These are phyloP conservation scores for Schizophyllum amplum DNA, from an alignment of 1,284 basidiomycete species.

Conservation along the genomic window DNA sequence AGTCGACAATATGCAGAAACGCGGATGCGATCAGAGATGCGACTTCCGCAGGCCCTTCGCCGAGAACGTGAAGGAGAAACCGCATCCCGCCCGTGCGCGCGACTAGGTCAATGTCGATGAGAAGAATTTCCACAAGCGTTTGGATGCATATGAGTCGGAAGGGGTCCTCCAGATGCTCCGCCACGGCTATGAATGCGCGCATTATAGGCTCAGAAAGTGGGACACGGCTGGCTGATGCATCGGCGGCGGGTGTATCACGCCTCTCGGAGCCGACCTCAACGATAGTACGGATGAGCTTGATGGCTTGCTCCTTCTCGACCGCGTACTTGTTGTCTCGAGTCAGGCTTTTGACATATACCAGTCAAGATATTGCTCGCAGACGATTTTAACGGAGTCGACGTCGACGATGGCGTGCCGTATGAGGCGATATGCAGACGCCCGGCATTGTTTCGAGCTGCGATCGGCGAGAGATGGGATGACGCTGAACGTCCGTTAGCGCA, in stretches of 20 bases:
- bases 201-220: constrained; percentile 74
- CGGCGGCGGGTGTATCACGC: constrained; percentile 34
- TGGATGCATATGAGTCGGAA: constrained; percentile 81
- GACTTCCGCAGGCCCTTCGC: constrained; percentile 84
- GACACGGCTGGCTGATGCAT: constrained; percentile 37
- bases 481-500: constrained; percentile 30
- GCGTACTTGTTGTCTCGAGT: constrained; percentile 79
- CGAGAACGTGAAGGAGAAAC: constrained; percentile 80
- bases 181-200: constrained; percentile 85
- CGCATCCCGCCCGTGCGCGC: constrained; percentile 79
- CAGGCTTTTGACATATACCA: constrained; percentile 90
- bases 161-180: constrained; percentile 89
- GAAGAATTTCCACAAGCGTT: constrained; percentile 83
- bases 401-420: constrained; percentile 78
- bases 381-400: constrained; percentile 48
- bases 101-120: constrained; percentile 83
- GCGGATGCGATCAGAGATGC: constrained; percentile 78
- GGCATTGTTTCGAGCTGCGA: constrained; percentile 60
- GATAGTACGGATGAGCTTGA: constrained; percentile 84
- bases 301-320: constrained; percentile 89
- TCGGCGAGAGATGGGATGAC: constrained; percentile 75
- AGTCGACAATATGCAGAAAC: constrained; percentile 83
- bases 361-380: constrained; percentile 63
- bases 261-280: constrained; percentile 64
- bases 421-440: constrained; percentile 84